Base-by-base conservation (phyloP, 2,329 filamentous ascomycete genomes). In the Fusarium nodosum region DNA sequence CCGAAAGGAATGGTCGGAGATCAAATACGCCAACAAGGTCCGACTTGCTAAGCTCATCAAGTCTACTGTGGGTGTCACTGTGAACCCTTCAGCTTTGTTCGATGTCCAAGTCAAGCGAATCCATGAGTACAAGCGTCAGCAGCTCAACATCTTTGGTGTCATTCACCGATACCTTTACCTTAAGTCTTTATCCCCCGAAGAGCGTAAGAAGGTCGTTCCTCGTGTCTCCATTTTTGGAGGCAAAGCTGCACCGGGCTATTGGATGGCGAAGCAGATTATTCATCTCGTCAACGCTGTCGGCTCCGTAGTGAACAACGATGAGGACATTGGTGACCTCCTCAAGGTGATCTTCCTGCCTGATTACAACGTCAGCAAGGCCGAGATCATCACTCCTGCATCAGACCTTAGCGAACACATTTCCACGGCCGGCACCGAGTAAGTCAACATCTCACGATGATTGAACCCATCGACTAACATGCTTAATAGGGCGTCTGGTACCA, bases 231-330 rank as follows among this genome's bases (percentile, higher is more conserved):
- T 99, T 79, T 98, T 99, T 78, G 96, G 96, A 77, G 96, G 96
- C 75, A 99, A 99, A 83, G 96, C 96, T 28, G 96, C 96, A 3
- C 96, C 96, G 0, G 96, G 96, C 18, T 99, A 99, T 85, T 99
- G 96, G 96, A 99, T 98, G 96, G 96, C 96, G 38, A 99, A 99
- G 88, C 97, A 96, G 41, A 94, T 97, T 72, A 99, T 99, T 74
- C 95, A 98, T 78, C 87, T 99, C 60, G 90, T 99, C 84, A 98
- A 97, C 83, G 91, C 90, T 66, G 96, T 98, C 28, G 94, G 93
- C 6, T 83, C 89, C 18, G 92, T 98, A 4, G 91, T 99, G 73
- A 99, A 99, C 84, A 92, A 93, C 41, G 96, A 99, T 76, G 85
- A 89, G 44, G 96, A 98, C 34, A 90, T 98, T 77, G 95, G 95